A percentile compares a stretch with the other conserved stretches of the same genome.
Evolutionary conservation across 1,284 basidiomycete species (phyloP).

Genomic region (Golubevia sp.): DNA sequence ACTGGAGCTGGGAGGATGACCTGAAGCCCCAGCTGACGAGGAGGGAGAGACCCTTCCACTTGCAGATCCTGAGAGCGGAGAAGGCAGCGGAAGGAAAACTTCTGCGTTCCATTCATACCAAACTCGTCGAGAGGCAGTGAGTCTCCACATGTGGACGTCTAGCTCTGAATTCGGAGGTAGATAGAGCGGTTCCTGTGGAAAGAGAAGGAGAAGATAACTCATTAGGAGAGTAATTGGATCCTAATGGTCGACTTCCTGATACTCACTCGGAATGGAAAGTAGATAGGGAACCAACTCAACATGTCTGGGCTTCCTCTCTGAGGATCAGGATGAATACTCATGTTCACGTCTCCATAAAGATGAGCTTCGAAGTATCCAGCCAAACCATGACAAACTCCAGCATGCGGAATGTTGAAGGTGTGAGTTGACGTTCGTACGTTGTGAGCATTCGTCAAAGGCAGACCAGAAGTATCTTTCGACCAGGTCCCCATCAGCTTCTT

Average conservation of each 20-base stretch:
- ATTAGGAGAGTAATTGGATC: conserved; percentile 1
- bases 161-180: conserved; percentile 89
- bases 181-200: conserved; percentile 80
- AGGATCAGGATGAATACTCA: conserved; percentile 89
- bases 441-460: conserved; percentile 63
- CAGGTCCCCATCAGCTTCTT: no score
- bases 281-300: conserved; percentile 98
- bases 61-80: conserved; percentile 1
- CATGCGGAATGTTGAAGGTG: conserved; percentile 90
- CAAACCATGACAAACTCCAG: conserved; percentile 92
- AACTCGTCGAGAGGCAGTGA: conserved; percentile 77
- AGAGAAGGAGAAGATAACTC: no score
- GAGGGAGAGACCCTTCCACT: no score
- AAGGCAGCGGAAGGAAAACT: conserved; percentile 72
- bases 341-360: conserved; percentile 81
- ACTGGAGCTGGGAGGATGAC: neutral
- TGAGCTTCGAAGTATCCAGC: conserved; percentile 98
- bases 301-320: conserved; percentile 82
- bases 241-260: neutral
- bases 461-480: conserved; percentile 20
- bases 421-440: conserved; percentile 62
- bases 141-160: conserved; percentile 90
- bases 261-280: conserved; percentile 72
- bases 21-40: no score
- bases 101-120: conserved; percentile 99